phyloP scores from a whole-genome alignment of 1,139 yeast genomes.

The Yamadazyma jaroonii region DNA sequence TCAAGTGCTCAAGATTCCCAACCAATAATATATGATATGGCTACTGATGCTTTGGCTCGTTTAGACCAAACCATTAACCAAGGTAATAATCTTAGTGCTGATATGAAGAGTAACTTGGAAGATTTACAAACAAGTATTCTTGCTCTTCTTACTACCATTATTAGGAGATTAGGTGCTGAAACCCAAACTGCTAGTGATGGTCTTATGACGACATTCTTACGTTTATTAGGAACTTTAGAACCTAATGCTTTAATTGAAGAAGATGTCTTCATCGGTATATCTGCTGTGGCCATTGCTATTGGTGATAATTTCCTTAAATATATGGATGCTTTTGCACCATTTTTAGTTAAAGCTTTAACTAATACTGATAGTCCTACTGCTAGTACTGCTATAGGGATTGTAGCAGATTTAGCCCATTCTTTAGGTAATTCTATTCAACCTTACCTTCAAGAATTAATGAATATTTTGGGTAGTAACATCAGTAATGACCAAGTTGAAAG shows the following conservation, averaged over 20 bases:
- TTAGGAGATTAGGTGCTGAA: conserved; percentile 73
- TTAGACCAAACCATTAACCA: conserved; percentile 44
- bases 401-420: conserved; percentile 96
- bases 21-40: conserved; percentile 66
- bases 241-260: conserved; percentile 85
- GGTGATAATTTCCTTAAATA: conserved; percentile 70
- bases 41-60: conserved; percentile 69
- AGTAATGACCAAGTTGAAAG: conserved; percentile 65
- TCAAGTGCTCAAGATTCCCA: conserved; percentile 72
- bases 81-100: conserved; percentile 55
- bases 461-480: conserved; percentile 69
- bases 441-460: conserved; percentile 80
- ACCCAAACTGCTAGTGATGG: conserved; percentile 72
- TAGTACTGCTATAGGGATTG: conserved; percentile 87
- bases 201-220: conserved; percentile 80
- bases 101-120: conserved; percentile 75
- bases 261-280: conserved; percentile 87
- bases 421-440: conserved; percentile 70
- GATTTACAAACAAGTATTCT: conserved; percentile 86
- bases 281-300: conserved; percentile 82
- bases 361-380: conserved; percentile 84
- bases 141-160: conserved; percentile 82
- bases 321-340: conserved; percentile 81
- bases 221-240: conserved; percentile 57
- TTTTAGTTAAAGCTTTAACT: conserved; percentile 69